A percentile compares a stretch with the other conserved stretches of the same genome.
Evolutionary conservation across 768 basidiomycete species (phyloP).

Genomic region (Boletus coccyginus): DNA sequence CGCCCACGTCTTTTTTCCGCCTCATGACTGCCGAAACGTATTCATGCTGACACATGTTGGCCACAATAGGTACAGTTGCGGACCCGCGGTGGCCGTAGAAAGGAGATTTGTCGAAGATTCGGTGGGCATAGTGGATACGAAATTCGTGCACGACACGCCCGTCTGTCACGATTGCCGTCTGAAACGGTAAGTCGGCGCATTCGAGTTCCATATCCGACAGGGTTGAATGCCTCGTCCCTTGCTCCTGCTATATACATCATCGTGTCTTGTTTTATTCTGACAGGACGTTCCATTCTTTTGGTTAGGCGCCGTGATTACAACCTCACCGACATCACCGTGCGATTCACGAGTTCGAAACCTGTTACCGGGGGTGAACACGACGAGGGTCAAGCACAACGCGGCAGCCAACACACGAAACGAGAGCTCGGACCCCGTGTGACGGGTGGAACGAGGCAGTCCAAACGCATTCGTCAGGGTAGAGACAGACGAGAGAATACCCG

Average conservation of each 20-base stretch:
- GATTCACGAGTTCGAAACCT: conserved; percentile 37
- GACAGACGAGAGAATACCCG: conserved; percentile 48
- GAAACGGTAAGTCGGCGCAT: conserved; percentile 44
- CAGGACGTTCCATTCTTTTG: conserved; percentile 17
- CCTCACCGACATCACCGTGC: conserved; percentile 60
- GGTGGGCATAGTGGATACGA: conserved; percentile 29
- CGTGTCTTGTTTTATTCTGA: conserved; percentile 10
- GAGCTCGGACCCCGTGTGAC: conserved; percentile 37
- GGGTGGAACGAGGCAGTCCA: conserved; percentile 60
- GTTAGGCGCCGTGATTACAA: conserved; percentile 46
- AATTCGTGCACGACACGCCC: conserved; percentile 47
- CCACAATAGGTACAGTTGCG: conserved; percentile 51
- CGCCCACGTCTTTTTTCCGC: conserved; percentile 5
- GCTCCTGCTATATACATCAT: conserved; percentile 2
- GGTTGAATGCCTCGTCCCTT: conserved; percentile 6
- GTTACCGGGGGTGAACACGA: conserved; percentile 30
- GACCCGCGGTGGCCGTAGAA: conserved; percentile 51
- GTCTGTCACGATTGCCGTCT: conserved; percentile 63
- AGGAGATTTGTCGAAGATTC: conserved; percentile 30
- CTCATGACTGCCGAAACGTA: conserved; percentile 3
- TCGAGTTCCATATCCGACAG: conserved; percentile 8
- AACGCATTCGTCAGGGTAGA: conserved; percentile 60
- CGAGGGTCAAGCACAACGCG: conserved; percentile 22
- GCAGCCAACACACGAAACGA: conserved; percentile 27
- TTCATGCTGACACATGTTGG: conserved; percentile 16